These are phyloP conservation scores for Kokia cookei DNA, from an alignment of 441 rosid species.

Conservation along the genomic window DNA sequence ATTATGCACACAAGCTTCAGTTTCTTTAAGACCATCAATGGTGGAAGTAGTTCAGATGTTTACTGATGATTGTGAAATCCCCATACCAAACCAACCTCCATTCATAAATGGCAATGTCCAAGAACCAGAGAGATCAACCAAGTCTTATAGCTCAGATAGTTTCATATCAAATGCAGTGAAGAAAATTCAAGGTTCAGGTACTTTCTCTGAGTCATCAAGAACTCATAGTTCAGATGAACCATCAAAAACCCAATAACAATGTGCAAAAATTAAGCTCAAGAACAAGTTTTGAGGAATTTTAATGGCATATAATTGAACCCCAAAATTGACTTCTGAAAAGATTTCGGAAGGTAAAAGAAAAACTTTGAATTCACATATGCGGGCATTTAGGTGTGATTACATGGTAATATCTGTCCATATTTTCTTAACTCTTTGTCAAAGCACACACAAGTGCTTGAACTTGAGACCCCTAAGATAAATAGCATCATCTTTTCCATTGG, in stretches of 20 bases:
- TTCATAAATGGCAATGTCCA: slow-evolving; percentile 35
- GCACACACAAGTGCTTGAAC: too few species aligned
- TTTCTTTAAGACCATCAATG: slow-evolving; percentile 62
- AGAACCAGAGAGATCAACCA: slow-evolving; percentile 20
- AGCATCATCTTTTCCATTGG: too few species aligned
- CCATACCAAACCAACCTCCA: slow-evolving; percentile 65
- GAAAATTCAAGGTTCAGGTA: slow-evolving; percentile 31
- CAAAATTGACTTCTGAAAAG: not conserved
- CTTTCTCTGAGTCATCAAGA: slow-evolving; percentile 42
- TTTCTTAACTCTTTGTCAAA: too few species aligned
- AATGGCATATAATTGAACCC: not conserved
- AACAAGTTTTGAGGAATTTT: not conserved
- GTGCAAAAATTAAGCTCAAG: not conserved
- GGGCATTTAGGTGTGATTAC: too few species aligned
- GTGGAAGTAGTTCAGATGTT: slow-evolving; percentile 51
- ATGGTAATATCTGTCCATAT: too few species aligned
- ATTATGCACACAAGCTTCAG: slow-evolving; percentile 69
- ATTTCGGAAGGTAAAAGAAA: not conserved
- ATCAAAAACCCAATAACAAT: slow-evolving; percentile 11
- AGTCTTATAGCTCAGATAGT: slow-evolving; percentile 36
- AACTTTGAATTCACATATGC: not conserved
- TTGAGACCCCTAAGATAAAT: too few species aligned
- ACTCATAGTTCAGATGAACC: slow-evolving; percentile 17
- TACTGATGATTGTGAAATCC: slow-evolving; percentile 24
- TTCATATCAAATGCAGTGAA: slow-evolving; percentile 21